Evolutionary conservation across 371 early-diverging fungal genomes (phyloP), one percentile per base, ranked within the genome.

Genomic region (Haplosporangium sp.): DNA sequence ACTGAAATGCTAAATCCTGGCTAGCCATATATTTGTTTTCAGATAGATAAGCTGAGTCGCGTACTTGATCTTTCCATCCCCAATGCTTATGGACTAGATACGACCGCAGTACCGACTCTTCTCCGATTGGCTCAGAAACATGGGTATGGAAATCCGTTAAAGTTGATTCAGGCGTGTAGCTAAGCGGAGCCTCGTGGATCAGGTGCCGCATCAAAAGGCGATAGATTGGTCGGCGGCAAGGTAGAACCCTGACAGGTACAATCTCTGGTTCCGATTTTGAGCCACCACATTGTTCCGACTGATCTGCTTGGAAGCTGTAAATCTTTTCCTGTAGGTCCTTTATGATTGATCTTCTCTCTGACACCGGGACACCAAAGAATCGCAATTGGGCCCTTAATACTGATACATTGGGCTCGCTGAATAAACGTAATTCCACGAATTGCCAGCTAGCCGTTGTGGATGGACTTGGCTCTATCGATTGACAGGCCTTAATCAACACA

Each of bases 51-150:
- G 81, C 83, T 9, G 74, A 56, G 27, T 79, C 76, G 27, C 87
- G 83, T 13, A 90, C 84, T 63, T 90, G 86, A n/a, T 88, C 76
- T 65, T 92, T 88, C 94, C 94, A 95, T 59, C 87, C 84, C 88
- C 92, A 90, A 17, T 89, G 85, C 27, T 78, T 77, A 47, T 88
- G 86, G 4, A 88, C 76, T 44, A 95, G 63, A 74, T 91, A 93
- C 20, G 89, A 87, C 45, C 86, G 83, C 2, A 89, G 76, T 37
- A 89, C 84, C 35, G 85, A 78, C 40, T 85, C 82, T 59, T 76
- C 70, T 42, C 77, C 85, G 13, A 74, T 68, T 10, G 83, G 75
- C 45, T 84, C 77, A 1, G 83, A 77, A 0, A 83, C 72, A 48
- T 83, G 83, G 3, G 83, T 76, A 19, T 76, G 82, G 34, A 76